phyloP scores from a whole-genome alignment of 768 basidiomycete species.

The Pleurotus citrinopileatus region DNA sequence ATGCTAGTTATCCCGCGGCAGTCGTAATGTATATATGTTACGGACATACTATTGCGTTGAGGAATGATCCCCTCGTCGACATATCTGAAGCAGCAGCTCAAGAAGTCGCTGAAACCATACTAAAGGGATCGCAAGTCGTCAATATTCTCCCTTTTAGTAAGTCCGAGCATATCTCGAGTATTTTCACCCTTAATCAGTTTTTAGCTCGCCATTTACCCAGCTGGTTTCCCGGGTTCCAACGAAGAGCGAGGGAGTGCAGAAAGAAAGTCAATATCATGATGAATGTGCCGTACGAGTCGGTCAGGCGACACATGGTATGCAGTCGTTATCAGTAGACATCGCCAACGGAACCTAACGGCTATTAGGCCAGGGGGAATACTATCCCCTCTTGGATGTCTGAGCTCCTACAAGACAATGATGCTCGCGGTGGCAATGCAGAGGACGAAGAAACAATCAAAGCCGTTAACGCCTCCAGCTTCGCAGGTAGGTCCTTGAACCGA shows the following conservation, averaged over 20 bases:
- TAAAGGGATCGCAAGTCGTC: slow-evolving; percentile 2
- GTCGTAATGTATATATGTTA: slow-evolving; percentile 6
- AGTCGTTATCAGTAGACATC: neutral
- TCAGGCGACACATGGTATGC: slow-evolving; percentile 3
- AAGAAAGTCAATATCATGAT: slow-evolving; percentile 1
- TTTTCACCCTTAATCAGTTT: neutral
- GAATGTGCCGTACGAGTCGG: slow-evolving; percentile 3
- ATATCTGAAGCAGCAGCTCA: slow-evolving; percentile 3
- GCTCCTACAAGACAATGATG: neutral
- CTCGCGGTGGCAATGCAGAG: neutral
- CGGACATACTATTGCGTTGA: neutral
- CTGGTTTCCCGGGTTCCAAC: slow-evolving; percentile 8
- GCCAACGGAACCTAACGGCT: neutral
- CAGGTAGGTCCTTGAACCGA: neutral
- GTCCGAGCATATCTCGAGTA: neutral
- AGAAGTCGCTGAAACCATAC: neutral
- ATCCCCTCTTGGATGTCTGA: slow-evolving; percentile 10
- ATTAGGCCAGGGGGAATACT: neutral
- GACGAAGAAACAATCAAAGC: slow-evolving; percentile 10
- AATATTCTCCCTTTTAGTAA: slow-evolving; percentile 5
- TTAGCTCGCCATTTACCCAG: slow-evolving; percentile 1
- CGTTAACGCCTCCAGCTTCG: slow-evolving; percentile 6
- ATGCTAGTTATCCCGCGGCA: slow-evolving; percentile 9
- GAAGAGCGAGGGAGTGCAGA: neutral
- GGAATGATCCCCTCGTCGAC: slow-evolving; percentile 3